Conservation (phyloP, 2,329 filamentous ascomycete species). For the Ceratocystis ficicola region DNA sequence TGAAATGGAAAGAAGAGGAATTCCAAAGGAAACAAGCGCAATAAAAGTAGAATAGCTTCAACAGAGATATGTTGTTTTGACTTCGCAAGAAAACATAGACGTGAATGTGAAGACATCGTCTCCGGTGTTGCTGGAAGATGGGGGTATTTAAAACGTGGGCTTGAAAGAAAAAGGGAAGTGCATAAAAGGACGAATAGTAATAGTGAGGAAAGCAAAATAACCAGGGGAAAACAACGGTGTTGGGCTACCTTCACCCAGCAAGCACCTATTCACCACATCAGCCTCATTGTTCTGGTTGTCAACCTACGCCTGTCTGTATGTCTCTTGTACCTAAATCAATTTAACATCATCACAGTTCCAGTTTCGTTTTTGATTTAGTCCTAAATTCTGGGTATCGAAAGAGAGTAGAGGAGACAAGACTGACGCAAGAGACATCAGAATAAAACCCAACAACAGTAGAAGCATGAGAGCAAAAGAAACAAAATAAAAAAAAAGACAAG, state of each 20-base stretch:
- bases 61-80: too few relatives aligned
- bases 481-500: not conserved
- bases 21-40: too few relatives aligned
- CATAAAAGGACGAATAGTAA: conserved; percentile 3
- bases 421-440: not conserved
- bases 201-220: conserved; percentile 7
- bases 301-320: too few relatives aligned
- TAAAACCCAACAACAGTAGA: not conserved
- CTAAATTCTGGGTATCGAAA: conserved; percentile 11
- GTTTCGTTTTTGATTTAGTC: conserved; percentile 1
- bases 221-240: not conserved
- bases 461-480: not conserved
- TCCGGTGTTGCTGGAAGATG: too few relatives aligned
- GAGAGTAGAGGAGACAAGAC: not conserved
- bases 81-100: too few relatives aligned
- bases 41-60: too few relatives aligned
- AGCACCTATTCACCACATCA: too few relatives aligned
- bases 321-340: too few relatives aligned
- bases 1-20: too few relatives aligned
- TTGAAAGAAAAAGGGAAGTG: conserved; percentile 5
- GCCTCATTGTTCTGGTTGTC: too few relatives aligned
- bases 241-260: not conserved
- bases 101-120: too few relatives aligned
- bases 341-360: not conserved
- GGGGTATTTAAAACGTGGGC: too few relatives aligned